Evolutionary conservation across 768 basidiomycete genomes (phyloP).

Genomic region (Saitozyma podzolica): DNA sequence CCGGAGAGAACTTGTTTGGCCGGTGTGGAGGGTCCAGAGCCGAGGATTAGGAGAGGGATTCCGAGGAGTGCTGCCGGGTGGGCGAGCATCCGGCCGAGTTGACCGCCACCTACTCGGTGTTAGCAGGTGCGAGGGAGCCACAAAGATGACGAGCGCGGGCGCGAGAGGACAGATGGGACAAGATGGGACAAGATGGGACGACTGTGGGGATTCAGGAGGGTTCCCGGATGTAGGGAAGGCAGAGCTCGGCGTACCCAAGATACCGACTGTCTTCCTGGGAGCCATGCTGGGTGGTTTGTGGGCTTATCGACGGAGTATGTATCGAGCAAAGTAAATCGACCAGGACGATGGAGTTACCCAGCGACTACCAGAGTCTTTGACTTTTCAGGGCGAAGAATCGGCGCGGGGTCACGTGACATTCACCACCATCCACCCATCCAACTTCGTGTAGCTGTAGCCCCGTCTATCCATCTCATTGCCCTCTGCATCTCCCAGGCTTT

Average conservation of each 20-base stretch:
- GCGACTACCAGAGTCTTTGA: no score
- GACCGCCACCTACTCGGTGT: slow-evolving; percentile 71
- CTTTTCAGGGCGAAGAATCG: no score
- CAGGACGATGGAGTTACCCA: no score
- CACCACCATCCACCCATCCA: no score
- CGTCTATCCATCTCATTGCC: no score
- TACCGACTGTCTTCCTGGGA: slow-evolving; percentile 49
- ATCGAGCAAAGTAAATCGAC: no score
- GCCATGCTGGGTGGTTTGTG: slow-evolving; percentile 24
- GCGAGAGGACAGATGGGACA: no score
- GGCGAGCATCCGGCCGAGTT: slow-evolving; percentile 95
- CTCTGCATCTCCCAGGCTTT: no score
- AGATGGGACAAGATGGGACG: no score
- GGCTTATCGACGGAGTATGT: no score
- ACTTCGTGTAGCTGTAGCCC: no score
- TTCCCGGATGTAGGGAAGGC: not conserved
- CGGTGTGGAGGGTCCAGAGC: slow-evolving; percentile 73
- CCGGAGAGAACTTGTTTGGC: slow-evolving; percentile 80
- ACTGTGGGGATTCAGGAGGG: not conserved
- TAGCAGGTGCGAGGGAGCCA: not conserved
- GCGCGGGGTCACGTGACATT: no score
- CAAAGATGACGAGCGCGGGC: not conserved
- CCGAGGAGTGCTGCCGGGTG: slow-evolving; percentile 84
- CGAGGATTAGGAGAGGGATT: slow-evolving; percentile 78
- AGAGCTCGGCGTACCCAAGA: slow-evolving; percentile 40